These are phyloP conservation scores for Curvularia eragrostidis DNA, from an alignment of 2,329 filamentous ascomycete species.

Conservation along the genomic window DNA sequence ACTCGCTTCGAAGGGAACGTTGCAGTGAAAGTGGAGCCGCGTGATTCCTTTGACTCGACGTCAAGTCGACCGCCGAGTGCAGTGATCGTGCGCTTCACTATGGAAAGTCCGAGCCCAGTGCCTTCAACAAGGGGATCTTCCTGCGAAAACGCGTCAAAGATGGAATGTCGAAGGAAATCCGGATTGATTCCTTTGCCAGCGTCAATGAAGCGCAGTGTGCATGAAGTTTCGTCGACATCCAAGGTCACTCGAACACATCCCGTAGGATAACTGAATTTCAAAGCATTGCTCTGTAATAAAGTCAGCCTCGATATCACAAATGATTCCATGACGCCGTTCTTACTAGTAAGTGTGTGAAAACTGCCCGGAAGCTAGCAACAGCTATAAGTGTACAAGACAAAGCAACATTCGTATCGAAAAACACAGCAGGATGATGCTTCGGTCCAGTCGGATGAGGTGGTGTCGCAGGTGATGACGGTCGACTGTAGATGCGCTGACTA, in stretches of 20 bases:
- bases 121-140: conserved; percentile 11
- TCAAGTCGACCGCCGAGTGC: conserved; percentile 4
- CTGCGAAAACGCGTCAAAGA: conserved; percentile 14
- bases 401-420: conserved; percentile 11
- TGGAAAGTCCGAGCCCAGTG: conserved; percentile 14
- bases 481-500: background rate
- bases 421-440: conserved; percentile 3
- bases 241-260: conserved; percentile 13
- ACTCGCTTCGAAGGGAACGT: conserved; percentile 1
- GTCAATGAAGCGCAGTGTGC: conserved; percentile 2
- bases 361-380: conserved; percentile 11
- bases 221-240: background rate
- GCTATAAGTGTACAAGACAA: conserved; percentile 6
- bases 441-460: background rate
- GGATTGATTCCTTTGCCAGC: conserved; percentile 10
- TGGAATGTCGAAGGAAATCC: conserved; percentile 11
- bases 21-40: conserved; percentile 11
- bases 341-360: conserved; percentile 12
- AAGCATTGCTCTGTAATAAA: conserved; percentile 3
- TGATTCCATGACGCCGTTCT: background rate
- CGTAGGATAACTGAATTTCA: conserved; percentile 7
- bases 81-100: conserved; percentile 13
- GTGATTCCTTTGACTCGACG: conserved; percentile 8
- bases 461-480: background rate
- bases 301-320: background rate